These are phyloP conservation scores for Phytophthora sansomeana DNA, from an alignment of 352 stramenopile genomes.

Conservation along the genomic window DNA sequence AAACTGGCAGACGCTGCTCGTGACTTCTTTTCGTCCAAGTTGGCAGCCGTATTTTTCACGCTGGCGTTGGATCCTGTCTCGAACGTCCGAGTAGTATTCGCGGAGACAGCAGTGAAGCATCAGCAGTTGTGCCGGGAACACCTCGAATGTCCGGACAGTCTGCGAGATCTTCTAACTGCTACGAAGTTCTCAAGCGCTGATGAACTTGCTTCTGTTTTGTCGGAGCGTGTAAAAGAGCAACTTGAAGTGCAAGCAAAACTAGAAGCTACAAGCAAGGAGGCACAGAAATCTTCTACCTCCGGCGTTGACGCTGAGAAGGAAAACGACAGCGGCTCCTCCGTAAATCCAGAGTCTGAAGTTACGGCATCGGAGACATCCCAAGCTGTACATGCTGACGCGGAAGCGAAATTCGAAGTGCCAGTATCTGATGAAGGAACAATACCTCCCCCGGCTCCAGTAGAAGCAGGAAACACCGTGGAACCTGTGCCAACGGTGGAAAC, in stretches of 20 bases:
- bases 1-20: conserved; percentile 18
- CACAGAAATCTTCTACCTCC: not conserved
- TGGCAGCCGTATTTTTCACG: conserved; percentile 63
- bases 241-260: conserved; percentile 16
- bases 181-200: conserved; percentile 37
- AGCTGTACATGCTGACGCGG: not conserved
- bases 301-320: conserved; percentile 13
- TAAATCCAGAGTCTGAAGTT: conserved; percentile 9
- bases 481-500: conserved; percentile 23
- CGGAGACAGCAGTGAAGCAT: conserved; percentile 53
- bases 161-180: conserved; percentile 34
- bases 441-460: conserved; percentile 30
- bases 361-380: not conserved
- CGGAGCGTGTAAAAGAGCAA: conserved; percentile 24
- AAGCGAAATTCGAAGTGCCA: conserved; percentile 13
- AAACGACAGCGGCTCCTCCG: conserved; percentile 6
- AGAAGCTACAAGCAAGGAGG: conserved; percentile 17
- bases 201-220: conserved; percentile 40
- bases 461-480: conserved; percentile 25
- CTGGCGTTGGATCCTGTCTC: conserved; percentile 71
- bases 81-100: conserved; percentile 79
- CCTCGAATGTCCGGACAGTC: conserved; percentile 33
- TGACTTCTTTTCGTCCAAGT: conserved; percentile 58
- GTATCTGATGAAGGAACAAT: conserved; percentile 4
- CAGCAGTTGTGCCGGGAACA: conserved; percentile 46